Percentiles rank a stretch among this genome's conserved stretches.
These are phyloP conservation scores for Encephalitozoon hellem DNA, from an alignment of 371 early-diverging fungal species.

Conservation along the genomic window DNA sequence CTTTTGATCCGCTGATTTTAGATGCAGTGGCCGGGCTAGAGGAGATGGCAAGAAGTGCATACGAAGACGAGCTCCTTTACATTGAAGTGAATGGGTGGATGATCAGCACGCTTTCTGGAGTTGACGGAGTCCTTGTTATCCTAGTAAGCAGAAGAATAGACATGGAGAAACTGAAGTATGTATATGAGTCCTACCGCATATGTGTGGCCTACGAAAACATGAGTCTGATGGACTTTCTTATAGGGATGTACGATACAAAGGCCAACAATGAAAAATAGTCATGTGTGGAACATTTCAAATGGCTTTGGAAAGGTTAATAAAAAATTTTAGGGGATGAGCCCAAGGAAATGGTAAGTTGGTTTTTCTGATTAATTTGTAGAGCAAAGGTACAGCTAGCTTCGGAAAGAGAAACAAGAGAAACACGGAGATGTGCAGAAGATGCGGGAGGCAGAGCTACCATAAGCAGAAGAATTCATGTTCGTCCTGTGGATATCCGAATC, in stretches of 20 bases:
- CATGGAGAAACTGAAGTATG: background rate
- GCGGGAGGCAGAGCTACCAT: conserved; percentile 93
- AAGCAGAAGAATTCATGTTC: conserved; percentile 98
- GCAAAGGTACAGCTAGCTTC: conserved; percentile 94
- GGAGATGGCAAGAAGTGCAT: background rate
- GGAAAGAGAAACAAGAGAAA: conserved; percentile 99
- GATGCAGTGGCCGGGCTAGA: background rate
- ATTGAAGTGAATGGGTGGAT: background rate
- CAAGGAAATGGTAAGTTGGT: conserved; percentile 28
- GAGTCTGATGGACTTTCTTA: background rate
- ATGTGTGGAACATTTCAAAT: background rate
- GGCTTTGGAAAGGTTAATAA: background rate
- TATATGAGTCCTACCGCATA: background rate
- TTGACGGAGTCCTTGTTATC: background rate
- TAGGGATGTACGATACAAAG: background rate
- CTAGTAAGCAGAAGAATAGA: background rate
- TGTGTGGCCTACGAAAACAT: background rate
- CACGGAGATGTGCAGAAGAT: conserved; percentile 91
- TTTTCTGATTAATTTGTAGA: conserved; percentile 11
- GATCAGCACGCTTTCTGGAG: background rate
- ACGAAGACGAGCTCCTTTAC: background rate
- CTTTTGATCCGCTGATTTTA: background rate
- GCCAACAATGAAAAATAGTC: background rate
- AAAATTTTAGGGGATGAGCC: background rate
- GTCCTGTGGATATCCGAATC: conserved; percentile 93